Evolutionary conservation across 2,329 filamentous ascomycete species (phyloP).

Genomic region (Magnaporthales sp.): DNA sequence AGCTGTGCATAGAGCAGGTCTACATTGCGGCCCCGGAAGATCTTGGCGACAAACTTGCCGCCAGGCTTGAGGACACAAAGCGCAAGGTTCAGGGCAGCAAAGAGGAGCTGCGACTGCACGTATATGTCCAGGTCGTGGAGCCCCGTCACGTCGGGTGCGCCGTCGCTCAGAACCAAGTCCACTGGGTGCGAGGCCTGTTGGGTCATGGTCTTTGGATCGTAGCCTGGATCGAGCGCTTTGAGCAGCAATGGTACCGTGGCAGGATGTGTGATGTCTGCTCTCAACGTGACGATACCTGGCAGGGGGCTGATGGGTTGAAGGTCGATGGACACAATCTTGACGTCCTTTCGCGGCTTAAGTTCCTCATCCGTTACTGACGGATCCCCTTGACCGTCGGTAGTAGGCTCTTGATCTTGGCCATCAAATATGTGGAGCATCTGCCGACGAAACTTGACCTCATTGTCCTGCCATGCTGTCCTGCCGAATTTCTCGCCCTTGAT

Average conservation of each 20-base stretch:
- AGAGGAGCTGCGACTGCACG: conserved; percentile 90
- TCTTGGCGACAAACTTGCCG: conserved; percentile 96
- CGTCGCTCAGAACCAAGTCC: conserved; percentile 90
- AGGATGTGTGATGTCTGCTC: conserved; percentile 95
- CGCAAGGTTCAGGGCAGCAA: conserved; percentile 86
- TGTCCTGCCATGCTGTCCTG: conserved; percentile 77
- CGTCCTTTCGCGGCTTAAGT: conserved; percentile 49
- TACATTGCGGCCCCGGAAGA: conserved; percentile 92
- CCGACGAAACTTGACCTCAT: conserved; percentile 57
- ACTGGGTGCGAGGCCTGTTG: conserved; percentile 65
- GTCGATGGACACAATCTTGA: conserved; percentile 94
- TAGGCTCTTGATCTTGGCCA: conserved; percentile 16
- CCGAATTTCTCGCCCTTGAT: conserved; percentile 93
- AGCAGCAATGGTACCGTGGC: conserved; percentile 87
- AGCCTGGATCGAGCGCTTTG: conserved; percentile 69
- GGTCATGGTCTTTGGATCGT: conserved; percentile 36
- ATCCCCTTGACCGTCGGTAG: conserved; percentile 10
- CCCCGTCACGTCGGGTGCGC: conserved; percentile 92
- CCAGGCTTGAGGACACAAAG: conserved; percentile 87
- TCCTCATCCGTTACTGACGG: conserved; percentile 15
- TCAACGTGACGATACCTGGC: conserved; percentile 82
- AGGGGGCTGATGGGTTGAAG: conserved; percentile 92
- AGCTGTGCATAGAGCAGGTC: conserved; percentile 91
- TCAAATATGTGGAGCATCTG: conserved; percentile 47
- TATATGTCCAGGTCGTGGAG: conserved; percentile 98